phyloP scores from a whole-genome alignment of 257 asterid genomes.

The Osmanthus fragrans region DNA sequence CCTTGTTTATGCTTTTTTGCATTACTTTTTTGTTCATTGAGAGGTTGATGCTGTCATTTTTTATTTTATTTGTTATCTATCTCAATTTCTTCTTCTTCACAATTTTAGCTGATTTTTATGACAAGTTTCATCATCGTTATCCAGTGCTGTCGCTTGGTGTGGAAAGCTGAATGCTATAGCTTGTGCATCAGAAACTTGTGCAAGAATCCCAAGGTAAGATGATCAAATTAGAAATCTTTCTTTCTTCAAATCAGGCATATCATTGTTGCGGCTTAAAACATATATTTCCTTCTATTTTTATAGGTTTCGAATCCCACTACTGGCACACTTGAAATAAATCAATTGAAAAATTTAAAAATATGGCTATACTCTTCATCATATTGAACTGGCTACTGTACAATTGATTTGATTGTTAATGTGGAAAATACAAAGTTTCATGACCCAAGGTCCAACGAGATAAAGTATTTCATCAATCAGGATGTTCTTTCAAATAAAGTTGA shows the following conservation, averaged over 20 bases:
- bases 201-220: conserved; percentile 90
- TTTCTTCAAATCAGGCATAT: not conserved
- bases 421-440: not conserved
- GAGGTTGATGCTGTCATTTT: not conserved
- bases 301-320: not conserved
- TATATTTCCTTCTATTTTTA: not conserved
- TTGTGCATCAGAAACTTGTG: conserved; percentile 99
- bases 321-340: not conserved
- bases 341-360: not conserved
- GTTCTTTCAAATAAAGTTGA: not conserved
- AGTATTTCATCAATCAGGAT: not conserved
- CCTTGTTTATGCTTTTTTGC: not conserved
- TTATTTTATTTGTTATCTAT: not conserved
- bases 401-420: not conserved
- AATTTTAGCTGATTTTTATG: not conserved
- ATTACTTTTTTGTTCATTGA: not conserved
- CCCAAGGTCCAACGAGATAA: not conserved
- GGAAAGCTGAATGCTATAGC: conserved; percentile 95
- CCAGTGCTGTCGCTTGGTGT: conserved; percentile 99
- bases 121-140: conserved; percentile 11
- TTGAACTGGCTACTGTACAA: not conserved
- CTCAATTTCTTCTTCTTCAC: not conserved
- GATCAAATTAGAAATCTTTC: conserved; percentile 2
- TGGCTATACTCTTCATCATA: not conserved
- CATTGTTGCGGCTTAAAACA: not conserved